Base-by-base conservation (phyloP, 176 grass and related monocot genomes). In the Dactylis glomerata region DNA sequence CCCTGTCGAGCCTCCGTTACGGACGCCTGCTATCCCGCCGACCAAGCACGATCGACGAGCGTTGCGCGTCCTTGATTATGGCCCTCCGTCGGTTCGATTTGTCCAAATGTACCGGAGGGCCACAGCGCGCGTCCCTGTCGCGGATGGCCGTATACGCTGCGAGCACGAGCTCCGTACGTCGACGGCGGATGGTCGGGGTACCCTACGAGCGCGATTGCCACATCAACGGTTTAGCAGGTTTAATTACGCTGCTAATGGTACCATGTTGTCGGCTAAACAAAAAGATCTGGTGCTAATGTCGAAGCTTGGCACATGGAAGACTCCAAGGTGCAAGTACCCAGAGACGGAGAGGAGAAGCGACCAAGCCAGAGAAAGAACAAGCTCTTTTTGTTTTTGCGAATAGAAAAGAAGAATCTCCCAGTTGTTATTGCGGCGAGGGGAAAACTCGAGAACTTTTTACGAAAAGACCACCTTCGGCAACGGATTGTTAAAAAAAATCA, bases 241-340 rank as follows among this genome's bases (percentile, higher is more conserved):
- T 28, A 27, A 54, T 69, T 68, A 34, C 2, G 44, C 16, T 1
- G 15, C 78, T 46, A 47, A 32, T 47, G 45, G 17, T 33, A 26
- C 22, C 0, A 22, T 17, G 49, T 24, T 79, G n/a, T 30, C 41
- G 3, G 20, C 14, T n/a, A 51, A 31, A 28, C 36, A 37, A 22
- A 37, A 1, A 3, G 11, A 7, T 6, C 5, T 19, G 50, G 14
- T 6, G 27, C 34, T 11, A n/a, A 46, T 3, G 8, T n/a, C n/a
- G n/a, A n/a, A n/a, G n/a, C n/a, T n/a, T 26, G 27, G 68, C 41
- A 8, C 23, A 30, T 47, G 33, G 46, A 31, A 26, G 28, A 9
- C 20, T 80, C 82, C 82, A 80, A 28, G 67, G 87, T 23, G 65
- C 87, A 81, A 85, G 61, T 89, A 47, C 70, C 83, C 14, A 75